Evolutionary conservation across 2,329 filamentous ascomycete genomes (phyloP), one percentile per base, ranked within the genome.

Genomic region (Venturia carpophila): DNA sequence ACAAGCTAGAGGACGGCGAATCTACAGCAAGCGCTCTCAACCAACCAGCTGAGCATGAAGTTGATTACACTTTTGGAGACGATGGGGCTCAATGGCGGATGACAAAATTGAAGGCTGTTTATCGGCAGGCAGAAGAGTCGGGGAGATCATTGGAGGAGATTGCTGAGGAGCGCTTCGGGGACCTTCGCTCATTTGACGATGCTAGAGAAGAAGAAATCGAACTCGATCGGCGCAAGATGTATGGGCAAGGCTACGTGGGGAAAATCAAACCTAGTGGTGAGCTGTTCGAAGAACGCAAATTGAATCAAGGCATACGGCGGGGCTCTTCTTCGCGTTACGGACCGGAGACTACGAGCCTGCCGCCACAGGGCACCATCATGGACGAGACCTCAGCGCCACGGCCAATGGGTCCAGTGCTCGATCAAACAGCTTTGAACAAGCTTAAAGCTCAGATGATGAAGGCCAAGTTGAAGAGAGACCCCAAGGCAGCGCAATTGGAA

Each of bases 401-500:
- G n/a, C 73, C 79, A n/a, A 73, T 78, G 3, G 75, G 76, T 9
- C 79, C 79, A 5, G 81, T 81, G 0, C 75, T 95, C 24, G 90
- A 96, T 70, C 86, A 89, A 71, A 94, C 91, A 0, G 81, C 87
- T 0, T 80, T 99, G 65, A 99, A 99, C 76, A 87, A 90, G 67
- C 83, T 99, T 62, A 92, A 93, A 69, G 94, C 94, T 0, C 89
- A 94, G 71, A 87, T 97, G 81, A 93, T 99, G 89, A 97, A 95
- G 74, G 94, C 94, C 5, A 96, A 95, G 73, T 79, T 99, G 60
- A 88, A 87, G 67, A 87, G 88, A 19, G 86, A 90, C 0, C 84
- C 91, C 0, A 87, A 96, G 69, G 88, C 86, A 1, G 84, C 84
- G 1, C 83, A 87, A 69, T 83, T 99, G 1, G 91, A 99, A 73